Conservation (phyloP, 1,139 yeast species). For the Magnusiomyces sp. region DNA sequence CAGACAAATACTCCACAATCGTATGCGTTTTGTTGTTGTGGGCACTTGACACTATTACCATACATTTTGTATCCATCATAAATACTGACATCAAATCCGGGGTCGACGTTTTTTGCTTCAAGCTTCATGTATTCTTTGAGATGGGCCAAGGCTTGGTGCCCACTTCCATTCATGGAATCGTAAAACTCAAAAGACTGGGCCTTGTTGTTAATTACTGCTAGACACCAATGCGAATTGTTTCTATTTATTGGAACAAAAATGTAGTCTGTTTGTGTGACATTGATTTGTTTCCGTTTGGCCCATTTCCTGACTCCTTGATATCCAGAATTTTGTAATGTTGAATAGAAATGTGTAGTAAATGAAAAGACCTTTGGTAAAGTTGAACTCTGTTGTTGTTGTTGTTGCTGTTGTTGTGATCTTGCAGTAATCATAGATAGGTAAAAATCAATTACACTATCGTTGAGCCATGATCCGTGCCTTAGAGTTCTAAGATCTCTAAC, state of each 20-base stretch:
- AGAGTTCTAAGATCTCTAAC: conserved; percentile 65
- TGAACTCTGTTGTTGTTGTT: conserved; percentile 13
- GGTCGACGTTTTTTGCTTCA: conserved; percentile 29
- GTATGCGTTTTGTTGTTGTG: conserved; percentile 81
- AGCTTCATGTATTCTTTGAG: conserved; percentile 41
- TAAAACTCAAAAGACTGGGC: conserved; percentile 54
- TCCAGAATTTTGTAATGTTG: conserved; percentile 58
- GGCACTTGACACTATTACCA: conserved; percentile 39
- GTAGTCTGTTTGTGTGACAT: conserved; percentile 53
- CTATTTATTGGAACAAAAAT: conserved; percentile 80
- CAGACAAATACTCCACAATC: conserved; percentile 97
- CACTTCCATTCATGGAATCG: conserved; percentile 67
- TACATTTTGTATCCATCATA: conserved; percentile 23
- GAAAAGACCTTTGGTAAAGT: conserved; percentile 43
- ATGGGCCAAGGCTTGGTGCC: conserved; percentile 41
- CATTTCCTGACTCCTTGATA: conserved; percentile 78
- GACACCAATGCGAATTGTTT: conserved; percentile 85
- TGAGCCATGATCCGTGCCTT: conserved; percentile 70
- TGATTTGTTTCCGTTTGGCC: conserved; percentile 77
- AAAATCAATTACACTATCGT: conserved; percentile 83
- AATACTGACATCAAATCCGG: conserved; percentile 33
- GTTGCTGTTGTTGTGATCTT: conserved; percentile 25
- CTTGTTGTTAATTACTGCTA: conserved; percentile 65
- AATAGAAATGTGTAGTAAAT: conserved; percentile 82
- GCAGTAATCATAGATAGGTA: conserved; percentile 56